Conservation (phyloP, 768 basidiomycete species). For the Calocera cornea region DNA sequence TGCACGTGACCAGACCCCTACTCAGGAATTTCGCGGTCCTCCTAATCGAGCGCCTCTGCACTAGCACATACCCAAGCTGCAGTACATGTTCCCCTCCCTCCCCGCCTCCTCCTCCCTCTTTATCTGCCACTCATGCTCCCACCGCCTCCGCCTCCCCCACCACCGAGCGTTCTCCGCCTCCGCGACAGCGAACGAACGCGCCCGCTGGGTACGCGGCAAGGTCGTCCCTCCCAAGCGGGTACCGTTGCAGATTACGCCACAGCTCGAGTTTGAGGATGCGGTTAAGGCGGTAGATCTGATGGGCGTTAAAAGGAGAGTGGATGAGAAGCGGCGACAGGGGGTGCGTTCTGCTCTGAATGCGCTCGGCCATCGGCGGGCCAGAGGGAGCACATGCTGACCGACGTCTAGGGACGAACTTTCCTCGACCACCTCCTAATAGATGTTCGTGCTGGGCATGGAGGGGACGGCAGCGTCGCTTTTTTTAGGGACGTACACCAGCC, state of each 20-base stretch:
- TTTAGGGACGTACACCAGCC: conserved; percentile 78
- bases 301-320: conserved; percentile 13
- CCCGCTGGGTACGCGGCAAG: background rate
- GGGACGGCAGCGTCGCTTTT: conserved; percentile 85
- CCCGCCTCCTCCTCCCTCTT: background rate
- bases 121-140: background rate
- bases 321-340: conserved; percentile 23
- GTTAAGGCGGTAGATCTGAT: conserved; percentile 13
- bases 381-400: conserved; percentile 8
- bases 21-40: background rate
- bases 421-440: conserved; percentile 72
- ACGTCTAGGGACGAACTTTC: conserved; percentile 54
- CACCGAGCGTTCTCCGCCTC: background rate
- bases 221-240: background rate
- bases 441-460: conserved; percentile 68
- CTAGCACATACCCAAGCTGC: too few relatives aligned
- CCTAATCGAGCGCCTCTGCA: background rate
- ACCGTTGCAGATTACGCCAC: background rate
- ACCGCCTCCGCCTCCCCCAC: background rate
- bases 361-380: background rate
- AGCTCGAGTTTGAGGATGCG: background rate
- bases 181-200: too few relatives aligned
- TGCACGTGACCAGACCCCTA: background rate
- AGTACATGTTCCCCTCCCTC: background rate
- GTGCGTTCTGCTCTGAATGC: conserved; percentile 14